Percentiles rank a stretch among this genome's conserved stretches.
These are phyloP conservation scores for Debaryomycetaceae sp. DNA, from an alignment of 1,139 yeast genomes.

Conservation along the genomic window DNA sequence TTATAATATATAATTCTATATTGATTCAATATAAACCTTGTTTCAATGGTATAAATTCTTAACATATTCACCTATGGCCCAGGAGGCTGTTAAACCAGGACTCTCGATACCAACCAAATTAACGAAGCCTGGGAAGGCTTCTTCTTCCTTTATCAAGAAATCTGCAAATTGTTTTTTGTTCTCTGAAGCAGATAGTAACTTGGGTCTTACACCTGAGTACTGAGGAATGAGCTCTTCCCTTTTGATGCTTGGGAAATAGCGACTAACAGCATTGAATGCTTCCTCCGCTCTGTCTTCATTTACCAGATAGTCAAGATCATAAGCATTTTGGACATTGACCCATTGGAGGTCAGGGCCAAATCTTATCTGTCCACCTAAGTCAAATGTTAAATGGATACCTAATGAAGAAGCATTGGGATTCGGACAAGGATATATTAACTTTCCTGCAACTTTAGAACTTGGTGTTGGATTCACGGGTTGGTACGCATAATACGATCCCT, in stretches of 20 bases:
- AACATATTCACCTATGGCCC: conserved; percentile 81
- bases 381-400: conserved; percentile 85
- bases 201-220: conserved; percentile 84
- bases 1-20: neutral
- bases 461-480: conserved; percentile 40
- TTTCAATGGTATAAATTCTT: conserved; percentile 33
- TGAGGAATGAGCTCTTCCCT: conserved; percentile 55
- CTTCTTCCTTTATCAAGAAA: conserved; percentile 61
- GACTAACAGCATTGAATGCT: conserved; percentile 57
- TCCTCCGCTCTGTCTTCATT: conserved; percentile 43
- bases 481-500: conserved; percentile 76
- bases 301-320: conserved; percentile 47
- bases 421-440: conserved; percentile 77
- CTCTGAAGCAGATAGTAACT: conserved; percentile 48
- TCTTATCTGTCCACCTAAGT: conserved; percentile 72
- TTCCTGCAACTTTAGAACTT: conserved; percentile 25
- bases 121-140: conserved; percentile 73
- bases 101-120: conserved; percentile 83
- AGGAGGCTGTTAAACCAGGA: conserved; percentile 80
- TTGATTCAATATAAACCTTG: conserved; percentile 3
- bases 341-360: conserved; percentile 93
- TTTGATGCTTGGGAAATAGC: conserved; percentile 62
- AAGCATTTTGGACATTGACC: conserved; percentile 44
- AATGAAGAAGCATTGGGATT: conserved; percentile 67
- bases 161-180: conserved; percentile 54